Percentiles rank a stretch among this genome's conserved stretches.
These are phyloP conservation scores for Rhodosporidiobolus sp. DNA, from an alignment of 768 basidiomycete species.

Conservation along the genomic window DNA sequence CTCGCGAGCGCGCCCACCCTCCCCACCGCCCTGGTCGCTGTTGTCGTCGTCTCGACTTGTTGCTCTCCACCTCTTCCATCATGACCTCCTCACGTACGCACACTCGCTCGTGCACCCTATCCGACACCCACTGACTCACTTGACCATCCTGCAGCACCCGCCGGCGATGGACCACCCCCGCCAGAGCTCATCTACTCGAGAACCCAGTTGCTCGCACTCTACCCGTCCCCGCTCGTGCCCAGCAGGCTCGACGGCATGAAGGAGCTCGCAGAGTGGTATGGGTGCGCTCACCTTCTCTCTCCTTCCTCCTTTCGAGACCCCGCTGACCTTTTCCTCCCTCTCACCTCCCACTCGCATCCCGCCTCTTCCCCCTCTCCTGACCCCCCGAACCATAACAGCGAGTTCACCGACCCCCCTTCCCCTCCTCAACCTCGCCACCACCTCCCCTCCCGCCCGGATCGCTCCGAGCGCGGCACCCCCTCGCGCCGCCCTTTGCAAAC, in stretches of 20 bases:
- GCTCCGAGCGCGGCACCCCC: conserved; percentile 3
- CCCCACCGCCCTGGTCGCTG: no score
- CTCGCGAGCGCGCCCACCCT: no score
- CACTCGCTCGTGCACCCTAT: no score
- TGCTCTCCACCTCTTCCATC: no score
- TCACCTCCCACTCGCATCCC: background rate
- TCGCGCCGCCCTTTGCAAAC: conserved; percentile 6
- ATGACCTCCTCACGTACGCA: no score
- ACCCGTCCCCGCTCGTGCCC: conserved; percentile 32
- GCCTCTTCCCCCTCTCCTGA: background rate
- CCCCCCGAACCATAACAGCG: conserved; percentile 1
- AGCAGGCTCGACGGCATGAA: conserved; percentile 35
- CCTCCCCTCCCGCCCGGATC: conserved; percentile 1
- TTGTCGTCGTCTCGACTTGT: no score
- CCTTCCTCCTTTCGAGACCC: background rate
- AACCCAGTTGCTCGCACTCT: conserved; percentile 16
- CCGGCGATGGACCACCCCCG: no score
- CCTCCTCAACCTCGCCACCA: conserved; percentile 8
- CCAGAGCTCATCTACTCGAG: conserved; percentile 17
- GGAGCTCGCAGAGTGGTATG: conserved; percentile 37
- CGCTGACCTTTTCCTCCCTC: background rate
- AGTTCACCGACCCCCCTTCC: conserved; percentile 22
- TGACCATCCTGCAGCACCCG: no score
- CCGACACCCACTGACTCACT: no score
- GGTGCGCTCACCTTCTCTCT: conserved; percentile 14